Evolutionary conservation across 2,329 filamentous ascomycete genomes (phyloP), one percentile per base, ranked within the genome.

Genomic region (Colletotrichum shisoi): DNA sequence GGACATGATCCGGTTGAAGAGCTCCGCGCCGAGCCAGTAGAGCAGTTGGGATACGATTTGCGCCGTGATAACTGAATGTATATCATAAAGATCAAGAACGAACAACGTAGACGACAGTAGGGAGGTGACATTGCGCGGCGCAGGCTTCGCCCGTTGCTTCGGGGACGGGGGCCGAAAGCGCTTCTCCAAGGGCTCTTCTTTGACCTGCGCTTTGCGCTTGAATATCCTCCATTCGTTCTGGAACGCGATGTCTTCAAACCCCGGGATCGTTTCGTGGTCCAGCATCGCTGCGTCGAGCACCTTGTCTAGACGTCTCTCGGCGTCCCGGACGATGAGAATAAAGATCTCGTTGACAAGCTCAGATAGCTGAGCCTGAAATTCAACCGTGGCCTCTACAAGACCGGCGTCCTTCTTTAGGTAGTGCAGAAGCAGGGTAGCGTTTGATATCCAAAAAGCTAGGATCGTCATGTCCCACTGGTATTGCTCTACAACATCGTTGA

Each of bases 391-490:
- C 46, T 70, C 67, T 52, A 69, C 61, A 7, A 70, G 60, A 3
- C 67, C 69, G 37, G 57, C 63, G 45, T 70, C 69, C 79, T 99
- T 99, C 77, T 97, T 97, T 61, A 99, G 83, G 76, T 99, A 99
- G 78, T 99, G 94, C 60, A 98, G 82, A n/a, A 99, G 81, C 45
- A 99, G 81, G 0, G 95, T 99, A 9, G 93, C 93, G 77, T 99
- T 99, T 1, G 95, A 98, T 74, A 97, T 93, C 95, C 95, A 99
- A 76, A 99, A 99, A 2, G 95, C 95, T 44, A 99, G 83, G 71
- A 99, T 97, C 0, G 95, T 99, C 95, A 99, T 99, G 76, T 99
- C 95, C 95, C 95, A 98, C 76, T 99, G 95, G 74, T 94, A 89
- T 69, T 87, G 87, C 78, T 98, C 95, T n/a, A 99, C 93, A 37